A percentile compares a stretch with the other conserved stretches of the same genome.
These are phyloP conservation scores for Arthroderma sp. DNA, from an alignment of 2,329 filamentous ascomycete genomes.

Conservation along the genomic window DNA sequence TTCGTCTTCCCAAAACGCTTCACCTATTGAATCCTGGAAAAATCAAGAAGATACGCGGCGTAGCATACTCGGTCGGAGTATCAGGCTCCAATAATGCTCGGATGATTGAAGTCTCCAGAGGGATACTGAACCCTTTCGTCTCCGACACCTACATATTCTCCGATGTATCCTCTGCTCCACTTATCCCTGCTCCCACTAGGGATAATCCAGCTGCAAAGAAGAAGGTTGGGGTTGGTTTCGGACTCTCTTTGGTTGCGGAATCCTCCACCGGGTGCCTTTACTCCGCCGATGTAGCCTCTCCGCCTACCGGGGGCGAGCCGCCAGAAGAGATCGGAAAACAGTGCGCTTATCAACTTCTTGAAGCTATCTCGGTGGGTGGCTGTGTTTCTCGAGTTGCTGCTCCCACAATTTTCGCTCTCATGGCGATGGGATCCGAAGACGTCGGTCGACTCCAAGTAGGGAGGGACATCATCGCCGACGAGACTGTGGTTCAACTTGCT, in stretches of 20 bases:
- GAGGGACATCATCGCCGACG: conserved; percentile 65
- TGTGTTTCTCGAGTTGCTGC: conserved; percentile 63
- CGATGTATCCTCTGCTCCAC: conserved; percentile 47
- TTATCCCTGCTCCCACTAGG: conserved; percentile 58
- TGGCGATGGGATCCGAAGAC: conserved; percentile 97
- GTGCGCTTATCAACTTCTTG: conserved; percentile 79
- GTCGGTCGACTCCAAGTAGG: conserved; percentile 76
- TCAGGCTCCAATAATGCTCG: conserved; percentile 84
- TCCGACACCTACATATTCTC: conserved; percentile 83
- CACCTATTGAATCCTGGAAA: conserved; percentile 73
- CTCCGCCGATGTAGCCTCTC: conserved; percentile 66
- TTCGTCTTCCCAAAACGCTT: conserved; percentile 83
- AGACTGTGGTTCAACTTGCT: conserved; percentile 66
- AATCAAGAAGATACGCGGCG: conserved; percentile 78
- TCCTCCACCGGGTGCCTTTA: conserved; percentile 78
- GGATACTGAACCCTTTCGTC: conserved; percentile 72
- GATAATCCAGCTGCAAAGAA: conserved; percentile 41
- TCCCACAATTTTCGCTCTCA: conserved; percentile 65
- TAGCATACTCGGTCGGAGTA: conserved; percentile 87
- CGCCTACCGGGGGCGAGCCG: conserved; percentile 64
- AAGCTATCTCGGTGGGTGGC: conserved; percentile 68
- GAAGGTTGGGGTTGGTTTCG: conserved; percentile 76
- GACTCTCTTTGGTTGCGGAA: conserved; percentile 80
- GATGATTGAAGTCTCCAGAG: conserved; percentile 84
- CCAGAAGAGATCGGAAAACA: conserved; percentile 83